These are phyloP conservation scores for Pseudozyma hubeiensis DNA, from an alignment of 1,284 basidiomycete species.

Conservation along the genomic window DNA sequence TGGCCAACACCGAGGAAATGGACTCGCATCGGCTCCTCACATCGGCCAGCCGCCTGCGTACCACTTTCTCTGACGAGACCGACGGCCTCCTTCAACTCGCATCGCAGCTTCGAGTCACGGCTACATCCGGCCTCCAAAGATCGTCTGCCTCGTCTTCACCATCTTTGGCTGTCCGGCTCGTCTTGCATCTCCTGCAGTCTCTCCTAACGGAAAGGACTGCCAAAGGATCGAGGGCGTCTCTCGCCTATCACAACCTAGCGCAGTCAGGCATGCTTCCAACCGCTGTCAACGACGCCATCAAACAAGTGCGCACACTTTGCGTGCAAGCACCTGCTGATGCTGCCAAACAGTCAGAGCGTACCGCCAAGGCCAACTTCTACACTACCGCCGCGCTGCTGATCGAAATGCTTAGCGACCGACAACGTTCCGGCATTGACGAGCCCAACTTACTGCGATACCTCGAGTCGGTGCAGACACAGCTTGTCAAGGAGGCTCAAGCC, in stretches of 20 bases:
- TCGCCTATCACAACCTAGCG: slow-evolving; percentile 30
- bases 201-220: slow-evolving; percentile 15
- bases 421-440: slow-evolving; percentile 53
- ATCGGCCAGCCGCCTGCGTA: slow-evolving; percentile 38
- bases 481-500: slow-evolving; percentile 38
- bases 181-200: slow-evolving; percentile 38
- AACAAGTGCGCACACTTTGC: slow-evolving; percentile 37
- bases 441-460: slow-evolving; percentile 52
- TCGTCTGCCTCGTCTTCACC: slow-evolving; percentile 12
- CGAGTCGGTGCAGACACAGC: slow-evolving; percentile 32
- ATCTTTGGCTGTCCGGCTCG: slow-evolving; percentile 14
- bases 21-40: slow-evolving; percentile 39
- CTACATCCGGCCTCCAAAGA: slow-evolving; percentile 8
- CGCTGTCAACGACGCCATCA: slow-evolving; percentile 35
- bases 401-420: slow-evolving; percentile 39
- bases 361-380: slow-evolving; percentile 42
- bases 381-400: slow-evolving; percentile 35
- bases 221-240: slow-evolving; percentile 12
- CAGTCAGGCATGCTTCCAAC: slow-evolving; percentile 37
- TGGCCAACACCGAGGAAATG: slow-evolving; percentile 43
- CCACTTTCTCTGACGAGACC: slow-evolving; percentile 36
- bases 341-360: slow-evolving; percentile 1
- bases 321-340: slow-evolving; percentile 38
- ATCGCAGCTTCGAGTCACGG: slow-evolving; percentile 21
- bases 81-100: slow-evolving; percentile 46